Evolutionary conservation across 331 rosid species (phyloP).

Genomic region (Prunus yedoensis): DNA sequence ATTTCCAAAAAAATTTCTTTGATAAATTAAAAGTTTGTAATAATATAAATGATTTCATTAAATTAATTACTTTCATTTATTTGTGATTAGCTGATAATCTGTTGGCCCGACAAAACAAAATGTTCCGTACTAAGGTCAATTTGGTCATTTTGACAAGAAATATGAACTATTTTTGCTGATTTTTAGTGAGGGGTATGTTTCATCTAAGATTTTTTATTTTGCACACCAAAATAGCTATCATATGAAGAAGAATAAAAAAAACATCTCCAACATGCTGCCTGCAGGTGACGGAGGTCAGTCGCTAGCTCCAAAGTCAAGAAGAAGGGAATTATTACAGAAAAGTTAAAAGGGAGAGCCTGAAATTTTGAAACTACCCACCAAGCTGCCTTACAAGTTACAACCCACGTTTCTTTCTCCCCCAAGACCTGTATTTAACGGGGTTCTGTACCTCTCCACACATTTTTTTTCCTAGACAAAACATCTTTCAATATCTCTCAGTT

Average conservation of each 20-base stretch:
- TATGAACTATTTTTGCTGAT: too few relatives aligned
- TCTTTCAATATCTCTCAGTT: slow-evolving; percentile 19
- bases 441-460: slow-evolving; percentile 23
- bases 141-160: slow-evolving; percentile 11
- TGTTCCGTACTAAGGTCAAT: neutral
- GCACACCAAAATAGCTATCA: too few relatives aligned
- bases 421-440: slow-evolving; percentile 44
- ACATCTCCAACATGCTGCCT: too few relatives aligned
- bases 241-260: too few relatives aligned
- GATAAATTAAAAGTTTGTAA: too few relatives aligned
- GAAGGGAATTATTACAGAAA: slow-evolving; percentile 24
- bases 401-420: slow-evolving; percentile 51
- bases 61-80: neutral
- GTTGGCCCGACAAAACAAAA: slow-evolving; percentile 7
- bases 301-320: slow-evolving; percentile 37
- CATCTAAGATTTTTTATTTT: too few relatives aligned
- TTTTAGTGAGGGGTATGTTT: too few relatives aligned
- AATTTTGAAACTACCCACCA: slow-evolving; percentile 39
- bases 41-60: too few relatives aligned
- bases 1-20: too few relatives aligned
- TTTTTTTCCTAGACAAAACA: slow-evolving; percentile 26
- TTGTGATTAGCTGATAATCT: neutral
- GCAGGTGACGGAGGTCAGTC: slow-evolving; percentile 34
- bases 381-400: slow-evolving; percentile 31
- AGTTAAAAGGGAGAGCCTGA: slow-evolving; percentile 29